Percentiles rank a stretch among this genome's conserved stretches.
Conservation (phyloP, 2,329 filamentous ascomycete species). For the Simplicillium sp. region DNA sequence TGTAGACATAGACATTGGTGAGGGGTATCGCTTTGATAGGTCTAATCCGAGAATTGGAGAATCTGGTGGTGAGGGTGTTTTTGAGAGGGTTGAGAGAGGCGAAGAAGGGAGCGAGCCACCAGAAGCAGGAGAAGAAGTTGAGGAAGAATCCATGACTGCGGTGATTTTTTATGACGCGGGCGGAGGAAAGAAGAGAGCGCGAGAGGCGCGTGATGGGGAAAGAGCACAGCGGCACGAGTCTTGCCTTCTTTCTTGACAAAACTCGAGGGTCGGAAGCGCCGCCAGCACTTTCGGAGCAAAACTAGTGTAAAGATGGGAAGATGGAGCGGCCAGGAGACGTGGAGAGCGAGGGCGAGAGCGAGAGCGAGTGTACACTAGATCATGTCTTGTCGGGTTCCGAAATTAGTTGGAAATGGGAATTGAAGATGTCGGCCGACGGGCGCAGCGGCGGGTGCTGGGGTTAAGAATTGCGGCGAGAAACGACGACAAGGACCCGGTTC, state of each 20-base stretch:
- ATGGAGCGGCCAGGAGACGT: not conserved
- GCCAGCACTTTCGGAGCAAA: not conserved
- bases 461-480: too few species aligned
- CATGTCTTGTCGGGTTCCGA: slow-evolving; percentile 3
- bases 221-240: too few species aligned
- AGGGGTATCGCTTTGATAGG: slow-evolving; percentile 38
- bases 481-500: too few species aligned
- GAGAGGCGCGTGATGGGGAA: too few species aligned
- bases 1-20: slow-evolving; percentile 33
- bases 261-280: not conserved
- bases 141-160: slow-evolving; percentile 14
- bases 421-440: not conserved
- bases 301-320: not conserved
- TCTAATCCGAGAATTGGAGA: slow-evolving; percentile 30
- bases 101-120: slow-evolving; percentile 36
- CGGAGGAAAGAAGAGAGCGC: not conserved
- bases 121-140: slow-evolving; percentile 18
- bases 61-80: slow-evolving; percentile 40
- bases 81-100: slow-evolving; percentile 43
- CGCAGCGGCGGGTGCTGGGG: too few species aligned
- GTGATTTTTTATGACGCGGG: not conserved
- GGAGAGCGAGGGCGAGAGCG: not conserved
- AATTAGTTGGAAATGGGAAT: not conserved
- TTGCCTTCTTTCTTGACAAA: too few species aligned
- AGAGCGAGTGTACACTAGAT: slow-evolving; percentile 4